Evolutionary conservation across 164 flowering plant genomes (phyloP).

Genomic region (Sedum album): DNA sequence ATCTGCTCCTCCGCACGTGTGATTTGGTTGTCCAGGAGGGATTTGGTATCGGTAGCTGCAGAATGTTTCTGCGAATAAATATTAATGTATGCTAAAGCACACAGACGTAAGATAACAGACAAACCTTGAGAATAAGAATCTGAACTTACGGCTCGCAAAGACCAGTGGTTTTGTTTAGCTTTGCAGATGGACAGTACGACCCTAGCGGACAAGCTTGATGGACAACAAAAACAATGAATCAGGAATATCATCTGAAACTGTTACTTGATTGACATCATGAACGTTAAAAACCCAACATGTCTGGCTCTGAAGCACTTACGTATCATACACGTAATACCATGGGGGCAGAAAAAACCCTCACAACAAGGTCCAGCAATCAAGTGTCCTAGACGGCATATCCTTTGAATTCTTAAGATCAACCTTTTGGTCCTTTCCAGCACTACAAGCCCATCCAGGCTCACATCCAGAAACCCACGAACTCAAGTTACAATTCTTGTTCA

Average conservation of each 20-base stretch:
- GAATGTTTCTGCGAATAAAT: constrained; percentile 21
- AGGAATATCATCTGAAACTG: background rate
- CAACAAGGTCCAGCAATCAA: constrained; percentile 62
- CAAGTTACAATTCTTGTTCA: constrained; percentile 81
- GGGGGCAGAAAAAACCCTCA: constrained; percentile 93
- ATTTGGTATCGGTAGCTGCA: constrained; percentile 79
- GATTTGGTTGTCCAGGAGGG: constrained; percentile 65
- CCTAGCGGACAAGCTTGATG: constrained; percentile 91
- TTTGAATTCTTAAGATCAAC: constrained; percentile 45
- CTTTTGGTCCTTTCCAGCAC: constrained; percentile 22
- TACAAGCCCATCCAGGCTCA: constrained; percentile 98
- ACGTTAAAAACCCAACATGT: background rate
- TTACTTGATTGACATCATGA: background rate
- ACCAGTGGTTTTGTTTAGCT: constrained; percentile 63
- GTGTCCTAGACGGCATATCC: constrained; percentile 47
- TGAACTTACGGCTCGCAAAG: constrained; percentile 89
- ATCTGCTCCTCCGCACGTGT: constrained; percentile 93
- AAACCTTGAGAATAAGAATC: constrained; percentile 12
- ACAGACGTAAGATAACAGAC: background rate
- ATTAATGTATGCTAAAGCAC: constrained; percentile 18
- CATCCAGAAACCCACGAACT: constrained; percentile 79
- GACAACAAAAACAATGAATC: background rate
- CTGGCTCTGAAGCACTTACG: constrained; percentile 48
- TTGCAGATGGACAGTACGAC: constrained; percentile 74
- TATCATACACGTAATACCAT: constrained; percentile 91